These are phyloP conservation scores for Geotrichum candidum DNA, from an alignment of 1,139 yeast species.

Conservation along the genomic window DNA sequence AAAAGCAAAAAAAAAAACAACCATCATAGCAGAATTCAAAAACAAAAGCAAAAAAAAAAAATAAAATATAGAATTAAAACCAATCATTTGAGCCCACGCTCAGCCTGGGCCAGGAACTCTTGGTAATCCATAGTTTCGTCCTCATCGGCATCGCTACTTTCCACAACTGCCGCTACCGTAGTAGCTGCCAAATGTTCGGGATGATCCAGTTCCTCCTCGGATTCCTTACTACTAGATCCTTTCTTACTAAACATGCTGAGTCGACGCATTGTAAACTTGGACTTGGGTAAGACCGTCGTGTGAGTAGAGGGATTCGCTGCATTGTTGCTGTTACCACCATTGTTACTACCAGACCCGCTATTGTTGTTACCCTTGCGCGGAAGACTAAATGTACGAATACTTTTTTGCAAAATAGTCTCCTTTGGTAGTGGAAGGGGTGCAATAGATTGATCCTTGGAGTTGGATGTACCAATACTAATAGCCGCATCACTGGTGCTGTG, in stretches of 20 bases:
- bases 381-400: constrained; percentile 29
- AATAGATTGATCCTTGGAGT: constrained; percentile 18
- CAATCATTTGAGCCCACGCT: background rate
- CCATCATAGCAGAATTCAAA: background rate
- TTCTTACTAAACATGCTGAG: constrained; percentile 16
- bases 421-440: constrained; percentile 9
- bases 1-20: background rate
- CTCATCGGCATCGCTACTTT: background rate
- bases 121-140: constrained; percentile 13
- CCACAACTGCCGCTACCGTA: background rate
- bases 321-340: background rate
- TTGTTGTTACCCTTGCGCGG: constrained; percentile 9
- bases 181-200: background rate
- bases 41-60: background rate
- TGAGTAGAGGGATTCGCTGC: background rate
- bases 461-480: constrained; percentile 6
- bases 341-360: background rate
- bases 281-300: background rate
- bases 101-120: constrained; percentile 12
- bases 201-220: constrained; percentile 12
- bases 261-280: constrained; percentile 14
- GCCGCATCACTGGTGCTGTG: constrained; percentile 13
- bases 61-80: background rate
- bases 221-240: constrained; percentile 6
- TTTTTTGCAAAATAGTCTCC: constrained; percentile 28